A percentile compares a stretch with the other conserved stretches of the same genome.
These are phyloP conservation scores for Teratosphaeria pseudoeucalypti DNA, from an alignment of 2,329 filamentous ascomycete genomes.

Conservation along the genomic window DNA sequence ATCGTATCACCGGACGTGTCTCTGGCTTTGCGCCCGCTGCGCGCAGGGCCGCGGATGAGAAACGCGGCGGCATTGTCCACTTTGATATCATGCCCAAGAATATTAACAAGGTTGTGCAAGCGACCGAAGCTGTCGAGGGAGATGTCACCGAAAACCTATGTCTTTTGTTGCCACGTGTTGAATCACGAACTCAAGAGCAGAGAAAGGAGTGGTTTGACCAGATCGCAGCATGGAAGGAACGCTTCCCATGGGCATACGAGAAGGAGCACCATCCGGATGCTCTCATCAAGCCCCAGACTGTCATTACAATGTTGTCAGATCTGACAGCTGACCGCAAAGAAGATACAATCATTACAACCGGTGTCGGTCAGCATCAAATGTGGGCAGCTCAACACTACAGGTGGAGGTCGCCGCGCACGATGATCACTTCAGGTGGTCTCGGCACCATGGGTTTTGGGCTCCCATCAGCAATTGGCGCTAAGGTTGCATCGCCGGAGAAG, in stretches of 20 bases:
- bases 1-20: conserved; percentile 77
- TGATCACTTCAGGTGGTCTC: conserved; percentile 93
- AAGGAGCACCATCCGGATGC: conserved; percentile 58
- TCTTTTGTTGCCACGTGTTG: conserved; percentile 61
- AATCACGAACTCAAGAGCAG: conserved; percentile 50
- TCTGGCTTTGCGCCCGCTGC: conserved; percentile 82
- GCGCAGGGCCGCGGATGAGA: conserved; percentile 71
- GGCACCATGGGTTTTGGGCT: conserved; percentile 95
- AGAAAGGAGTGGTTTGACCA: conserved; percentile 80
- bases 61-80: conserved; percentile 87
- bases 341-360: conserved; percentile 78
- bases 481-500: conserved; percentile 71
- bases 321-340: conserved; percentile 72
- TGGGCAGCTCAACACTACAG: conserved; percentile 96
- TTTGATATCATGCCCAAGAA: conserved; percentile 99
- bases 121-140: conserved; percentile 88
- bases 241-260: conserved; percentile 83
- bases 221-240: conserved; percentile 82
- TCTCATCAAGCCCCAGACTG: conserved; percentile 84
- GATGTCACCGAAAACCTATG: conserved; percentile 74
- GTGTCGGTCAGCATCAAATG: conserved; percentile 98
- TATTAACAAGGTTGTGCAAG: conserved; percentile 98
- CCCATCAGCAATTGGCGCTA: conserved; percentile 88
- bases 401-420: conserved; percentile 81
- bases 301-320: conserved; percentile 84